Conservation (phyloP, 2,329 filamentous ascomycete species). For the Penicillium aurantiogriseum region DNA sequence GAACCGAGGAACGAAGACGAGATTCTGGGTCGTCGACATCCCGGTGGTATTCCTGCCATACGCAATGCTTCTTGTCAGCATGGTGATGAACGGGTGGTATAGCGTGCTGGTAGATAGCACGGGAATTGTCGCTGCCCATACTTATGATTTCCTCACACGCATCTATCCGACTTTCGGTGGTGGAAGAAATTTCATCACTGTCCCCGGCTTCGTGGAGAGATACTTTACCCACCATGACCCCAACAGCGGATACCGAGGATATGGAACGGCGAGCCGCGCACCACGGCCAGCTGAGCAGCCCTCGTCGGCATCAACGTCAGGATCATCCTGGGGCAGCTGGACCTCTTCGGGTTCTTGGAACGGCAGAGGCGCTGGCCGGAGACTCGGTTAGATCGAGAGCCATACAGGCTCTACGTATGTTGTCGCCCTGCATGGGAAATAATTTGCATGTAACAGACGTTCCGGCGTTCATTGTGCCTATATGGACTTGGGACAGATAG, state of each 20-base stretch:
- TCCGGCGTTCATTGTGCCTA: not conserved
- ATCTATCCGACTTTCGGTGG: constrained; percentile 88
- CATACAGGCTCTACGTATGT: not conserved
- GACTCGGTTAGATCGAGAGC: constrained; percentile 29
- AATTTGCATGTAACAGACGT: not conserved
- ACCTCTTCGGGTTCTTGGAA: constrained; percentile 37
- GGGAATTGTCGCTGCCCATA: constrained; percentile 82
- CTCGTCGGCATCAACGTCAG: constrained; percentile 8
- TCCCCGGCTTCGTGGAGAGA: constrained; percentile 68
- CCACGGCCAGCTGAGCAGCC: constrained; percentile 19
- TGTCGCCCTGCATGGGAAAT: not conserved
- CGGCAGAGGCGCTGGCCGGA: constrained; percentile 41
- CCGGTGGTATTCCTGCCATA: constrained; percentile 79
- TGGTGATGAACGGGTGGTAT: constrained; percentile 63
- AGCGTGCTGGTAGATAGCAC: constrained; percentile 64
- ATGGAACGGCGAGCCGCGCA: constrained; percentile 61
- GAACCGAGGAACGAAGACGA: constrained; percentile 71
- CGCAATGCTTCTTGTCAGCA: constrained; percentile 71
- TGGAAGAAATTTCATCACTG: constrained; percentile 72
- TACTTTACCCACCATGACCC: constrained; percentile 57
- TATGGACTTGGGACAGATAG: not conserved
- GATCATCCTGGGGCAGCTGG: constrained; percentile 26
- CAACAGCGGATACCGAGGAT: constrained; percentile 52
- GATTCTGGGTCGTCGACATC: constrained; percentile 79
- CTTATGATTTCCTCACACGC: constrained; percentile 85